A percentile compares a stretch with the other conserved stretches of the same genome.
phyloP scores from a whole-genome alignment of 768 basidiomycete genomes.

The Pisolithus albus region DNA sequence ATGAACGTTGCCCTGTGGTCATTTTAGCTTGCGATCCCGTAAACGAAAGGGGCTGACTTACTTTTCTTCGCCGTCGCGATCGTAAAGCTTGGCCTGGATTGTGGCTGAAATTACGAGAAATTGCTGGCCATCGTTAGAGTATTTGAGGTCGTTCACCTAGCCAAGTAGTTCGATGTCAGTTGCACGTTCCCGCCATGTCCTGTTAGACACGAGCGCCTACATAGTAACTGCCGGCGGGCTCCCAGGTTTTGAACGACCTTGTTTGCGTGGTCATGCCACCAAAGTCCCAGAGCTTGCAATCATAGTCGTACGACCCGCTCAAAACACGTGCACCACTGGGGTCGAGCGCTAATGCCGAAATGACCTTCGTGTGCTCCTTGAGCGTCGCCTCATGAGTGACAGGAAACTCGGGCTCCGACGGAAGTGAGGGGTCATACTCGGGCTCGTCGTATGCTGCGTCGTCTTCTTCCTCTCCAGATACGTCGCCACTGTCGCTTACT shows the following conservation, averaged over 20 bases:
- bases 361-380: constrained; percentile 94
- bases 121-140: constrained; percentile 78
- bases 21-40: constrained; percentile 38
- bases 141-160: constrained; percentile 88
- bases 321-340: constrained; percentile 89
- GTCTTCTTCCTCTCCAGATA: constrained; percentile 21
- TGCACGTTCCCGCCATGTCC: not conserved
- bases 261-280: constrained; percentile 90
- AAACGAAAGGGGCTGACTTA: constrained; percentile 36
- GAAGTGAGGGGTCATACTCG: constrained; percentile 50
- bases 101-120: constrained; percentile 89
- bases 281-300: constrained; percentile 98
- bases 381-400: constrained; percentile 85
- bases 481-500: constrained; percentile 12
- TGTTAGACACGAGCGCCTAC: constrained; percentile 34
- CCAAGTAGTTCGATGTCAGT: not conserved
- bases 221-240: constrained; percentile 89
- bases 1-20: constrained; percentile 65
- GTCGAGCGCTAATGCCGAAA: constrained; percentile 88
- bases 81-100: constrained; percentile 80
- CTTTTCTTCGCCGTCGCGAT: constrained; percentile 90
- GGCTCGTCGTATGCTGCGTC: constrained; percentile 34
- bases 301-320: constrained; percentile 95
- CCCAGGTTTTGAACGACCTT: constrained; percentile 96
- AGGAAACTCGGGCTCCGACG: constrained; percentile 56